These are phyloP conservation scores for Grigorovia humatica DNA, from an alignment of 805 yeast species.

Conservation along the genomic window DNA sequence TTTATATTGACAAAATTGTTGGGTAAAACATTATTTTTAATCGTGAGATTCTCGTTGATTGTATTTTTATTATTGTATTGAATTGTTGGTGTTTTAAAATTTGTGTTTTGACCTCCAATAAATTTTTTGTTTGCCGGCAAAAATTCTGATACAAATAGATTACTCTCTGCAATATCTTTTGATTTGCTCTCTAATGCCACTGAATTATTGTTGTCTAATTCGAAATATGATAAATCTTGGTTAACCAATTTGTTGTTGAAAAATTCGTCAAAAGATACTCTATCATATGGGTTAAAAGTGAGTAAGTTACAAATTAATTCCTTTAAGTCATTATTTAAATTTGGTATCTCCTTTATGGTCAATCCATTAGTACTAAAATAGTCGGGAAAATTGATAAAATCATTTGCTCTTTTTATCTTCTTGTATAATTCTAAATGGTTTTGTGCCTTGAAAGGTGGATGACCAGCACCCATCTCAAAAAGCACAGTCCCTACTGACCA, in stretches of 20 bases:
- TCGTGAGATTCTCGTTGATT: not conserved
- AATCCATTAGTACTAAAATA: constrained; percentile 28
- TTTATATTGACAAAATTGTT: too few species aligned
- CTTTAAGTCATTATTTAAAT: constrained; percentile 55
- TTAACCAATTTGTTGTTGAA: constrained; percentile 62
- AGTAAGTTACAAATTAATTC: constrained; percentile 64
- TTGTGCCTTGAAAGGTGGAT: constrained; percentile 89
- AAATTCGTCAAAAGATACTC: constrained; percentile 83
- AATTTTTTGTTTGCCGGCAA: constrained; percentile 30
- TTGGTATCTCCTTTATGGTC: constrained; percentile 11
- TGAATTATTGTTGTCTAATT: constrained; percentile 35
- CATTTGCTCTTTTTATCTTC: constrained; percentile 75
- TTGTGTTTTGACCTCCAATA: not conserved
- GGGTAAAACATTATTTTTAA: too few species aligned
- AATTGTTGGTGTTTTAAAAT: not conserved
- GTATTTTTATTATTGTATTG: not conserved
- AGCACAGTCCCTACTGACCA: constrained; percentile 98
- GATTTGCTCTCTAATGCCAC: constrained; percentile 52
- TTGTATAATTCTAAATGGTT: constrained; percentile 85
- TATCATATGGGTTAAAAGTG: constrained; percentile 74
- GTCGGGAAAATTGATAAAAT: constrained; percentile 66
- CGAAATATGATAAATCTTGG: constrained; percentile 35
- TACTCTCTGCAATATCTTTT: constrained; percentile 51
- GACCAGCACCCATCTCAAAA: constrained; percentile 93
- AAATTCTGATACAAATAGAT: constrained; percentile 78